Conservation (phyloP, 257 asterid species). For the Apocynum venetum region DNA sequence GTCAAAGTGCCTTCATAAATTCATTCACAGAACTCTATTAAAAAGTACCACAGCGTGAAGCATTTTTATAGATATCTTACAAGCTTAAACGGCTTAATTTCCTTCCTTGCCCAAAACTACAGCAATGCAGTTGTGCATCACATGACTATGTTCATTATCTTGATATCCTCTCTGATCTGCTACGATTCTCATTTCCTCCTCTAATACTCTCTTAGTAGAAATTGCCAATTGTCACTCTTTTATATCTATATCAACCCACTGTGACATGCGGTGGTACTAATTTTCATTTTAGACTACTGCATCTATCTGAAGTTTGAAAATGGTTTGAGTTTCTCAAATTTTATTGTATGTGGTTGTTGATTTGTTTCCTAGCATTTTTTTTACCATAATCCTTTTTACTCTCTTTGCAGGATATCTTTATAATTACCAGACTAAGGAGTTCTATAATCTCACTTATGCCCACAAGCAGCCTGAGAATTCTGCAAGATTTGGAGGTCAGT, state of each 20-base stretch:
- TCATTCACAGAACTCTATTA: neutral
- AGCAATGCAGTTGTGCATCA: neutral
- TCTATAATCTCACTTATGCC: constrained; percentile 90
- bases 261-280: neutral
- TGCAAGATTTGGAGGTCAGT: constrained; percentile 84
- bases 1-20: neutral
- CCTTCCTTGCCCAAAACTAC: neutral
- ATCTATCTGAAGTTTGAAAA: neutral
- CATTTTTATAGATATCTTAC: neutral
- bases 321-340: neutral
- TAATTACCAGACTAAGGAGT: constrained; percentile 94
- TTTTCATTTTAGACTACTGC: neutral
- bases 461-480: constrained; percentile 94
- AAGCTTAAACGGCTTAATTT: neutral
- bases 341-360: neutral
- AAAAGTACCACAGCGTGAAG: neutral
- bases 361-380: neutral
- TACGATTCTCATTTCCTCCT: neutral
- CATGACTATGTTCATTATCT: neutral
- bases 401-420: constrained; percentile 77
- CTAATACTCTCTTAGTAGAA: neutral
- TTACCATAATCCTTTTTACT: neutral
- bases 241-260: neutral
- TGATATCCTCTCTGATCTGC: neutral
- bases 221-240: neutral